Evolutionary conservation across 164 flowering plant genomes (phyloP), one percentile per base, ranked within the genome.

Genomic region (Chimonanthus praecox): DNA sequence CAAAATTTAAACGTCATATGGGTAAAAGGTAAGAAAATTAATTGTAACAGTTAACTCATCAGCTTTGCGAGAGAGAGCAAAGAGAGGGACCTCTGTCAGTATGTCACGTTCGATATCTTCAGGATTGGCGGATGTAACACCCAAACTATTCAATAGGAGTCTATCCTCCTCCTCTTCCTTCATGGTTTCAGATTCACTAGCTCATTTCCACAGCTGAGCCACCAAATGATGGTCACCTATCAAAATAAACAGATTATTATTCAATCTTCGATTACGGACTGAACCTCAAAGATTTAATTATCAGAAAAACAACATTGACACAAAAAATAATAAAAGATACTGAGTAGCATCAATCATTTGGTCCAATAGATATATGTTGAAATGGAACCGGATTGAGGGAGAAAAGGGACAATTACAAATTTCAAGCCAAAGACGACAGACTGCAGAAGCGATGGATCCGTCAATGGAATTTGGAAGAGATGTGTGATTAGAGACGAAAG

Each of bases 121-220:
- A 46, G 92, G 90, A 73, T 90, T 87, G 7, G 89, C 99, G 7
- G 99, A 90, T 54, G 89, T 88, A 43, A 95, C 87, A 2, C 99
- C 98, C 75, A 95, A 78, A 80, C 88, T 87, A 77, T 79, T 84
- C 45, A 94, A 78, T 75, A 91, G 75, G 77, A 83, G 73, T 77
- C 80, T 85, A 71, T 94, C 98, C 70, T 94, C 91, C 60, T 84
- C 88, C 60, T 90, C 94, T 80, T 84, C 94, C 82, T 83, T 90
- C 92, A 87, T 87, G 58, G 67, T 49, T 58, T 80, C 58, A 9
- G 60, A 68, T 74, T 67, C 70, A 71, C 44, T 54, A 70, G 68
- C 70, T 51, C 71, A 71, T 67, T 60, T 58, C 58, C 20, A 49
- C 20, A n/a, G 47, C 45, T 67, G 10, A 61, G 50, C 74, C 47